These are phyloP conservation scores for Pilasporangium apinafurcum DNA, from an alignment of 352 stramenopile genomes.

Conservation along the genomic window DNA sequence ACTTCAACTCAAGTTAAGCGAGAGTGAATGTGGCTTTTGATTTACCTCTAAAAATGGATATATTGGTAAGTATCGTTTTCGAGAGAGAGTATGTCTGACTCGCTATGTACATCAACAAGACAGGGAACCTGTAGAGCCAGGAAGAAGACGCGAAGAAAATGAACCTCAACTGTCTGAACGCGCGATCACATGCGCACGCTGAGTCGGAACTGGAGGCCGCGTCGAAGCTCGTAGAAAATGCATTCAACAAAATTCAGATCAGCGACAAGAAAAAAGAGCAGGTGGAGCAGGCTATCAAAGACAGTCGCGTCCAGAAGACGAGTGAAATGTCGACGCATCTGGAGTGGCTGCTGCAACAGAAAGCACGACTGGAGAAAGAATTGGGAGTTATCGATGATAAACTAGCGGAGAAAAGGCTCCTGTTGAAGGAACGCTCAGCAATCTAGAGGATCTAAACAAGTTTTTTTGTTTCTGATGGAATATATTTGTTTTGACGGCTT, in stretches of 20 bases:
- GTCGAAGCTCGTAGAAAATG: constrained; percentile 53
- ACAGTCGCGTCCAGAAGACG: constrained; percentile 21
- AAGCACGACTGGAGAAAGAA: constrained; percentile 37
- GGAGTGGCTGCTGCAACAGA: constrained; percentile 45
- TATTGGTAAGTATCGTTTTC: constrained; percentile 5
- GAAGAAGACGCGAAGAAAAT: constrained; percentile 10
- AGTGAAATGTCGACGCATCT: constrained; percentile 46
- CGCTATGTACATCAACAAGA: neutral
- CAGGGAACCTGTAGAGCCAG: neutral
- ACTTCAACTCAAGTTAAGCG: constrained; percentile 19
- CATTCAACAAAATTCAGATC: constrained; percentile 51
- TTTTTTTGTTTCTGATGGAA: constrained; percentile 1
- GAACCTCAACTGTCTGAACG: constrained; percentile 67
- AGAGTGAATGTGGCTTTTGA: constrained; percentile 16
- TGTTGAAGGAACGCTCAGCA: constrained; percentile 34
- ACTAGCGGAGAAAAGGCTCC: constrained; percentile 47
- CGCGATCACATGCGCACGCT: constrained; percentile 34
- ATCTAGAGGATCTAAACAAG: neutral
- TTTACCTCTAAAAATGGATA: constrained; percentile 8
- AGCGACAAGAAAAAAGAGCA: constrained; percentile 36
- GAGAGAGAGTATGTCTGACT: constrained; percentile 2
- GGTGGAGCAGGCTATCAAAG: constrained; percentile 31
- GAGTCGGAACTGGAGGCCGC: constrained; percentile 65
- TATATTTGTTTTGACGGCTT: neutral
- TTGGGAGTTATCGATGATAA: constrained; percentile 34